A percentile compares a stretch with the other conserved stretches of the same genome.
These are phyloP conservation scores for Fusarium mexicanum DNA, from an alignment of 2,329 filamentous ascomycete species.

Conservation along the genomic window DNA sequence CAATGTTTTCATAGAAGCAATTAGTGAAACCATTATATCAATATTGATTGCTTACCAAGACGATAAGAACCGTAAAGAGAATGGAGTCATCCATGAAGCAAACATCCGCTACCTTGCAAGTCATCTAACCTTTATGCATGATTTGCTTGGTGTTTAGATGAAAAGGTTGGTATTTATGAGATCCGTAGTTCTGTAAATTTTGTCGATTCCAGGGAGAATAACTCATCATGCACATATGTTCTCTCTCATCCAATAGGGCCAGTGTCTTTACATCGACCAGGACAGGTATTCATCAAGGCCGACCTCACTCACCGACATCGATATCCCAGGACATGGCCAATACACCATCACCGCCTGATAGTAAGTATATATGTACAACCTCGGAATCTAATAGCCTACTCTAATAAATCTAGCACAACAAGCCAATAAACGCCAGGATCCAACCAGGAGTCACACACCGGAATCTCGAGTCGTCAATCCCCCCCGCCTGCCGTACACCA, in stretches of 20 bases:
- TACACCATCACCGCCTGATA: background rate
- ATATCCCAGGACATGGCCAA: background rate
- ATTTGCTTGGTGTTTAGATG: background rate
- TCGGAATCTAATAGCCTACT: background rate
- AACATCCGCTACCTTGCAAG: background rate
- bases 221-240: no score
- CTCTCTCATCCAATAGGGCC: background rate
- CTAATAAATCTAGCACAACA: background rate
- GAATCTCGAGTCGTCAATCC: conserved; percentile 9
- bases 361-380: background rate
- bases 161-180: background rate
- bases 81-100: background rate
- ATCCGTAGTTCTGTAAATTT: no score
- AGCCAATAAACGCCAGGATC: background rate
- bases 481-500: background rate
- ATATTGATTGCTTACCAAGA: background rate
- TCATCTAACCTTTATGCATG: background rate
- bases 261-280: background rate
- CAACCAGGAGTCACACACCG: background rate
- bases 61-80: background rate
- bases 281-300: background rate
- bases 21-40: accelerated
- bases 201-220: background rate
- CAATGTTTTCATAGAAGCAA: background rate
- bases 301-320: background rate